phyloP scores from a whole-genome alignment of 768 basidiomycete species.

The Galerina sulciceps region DNA sequence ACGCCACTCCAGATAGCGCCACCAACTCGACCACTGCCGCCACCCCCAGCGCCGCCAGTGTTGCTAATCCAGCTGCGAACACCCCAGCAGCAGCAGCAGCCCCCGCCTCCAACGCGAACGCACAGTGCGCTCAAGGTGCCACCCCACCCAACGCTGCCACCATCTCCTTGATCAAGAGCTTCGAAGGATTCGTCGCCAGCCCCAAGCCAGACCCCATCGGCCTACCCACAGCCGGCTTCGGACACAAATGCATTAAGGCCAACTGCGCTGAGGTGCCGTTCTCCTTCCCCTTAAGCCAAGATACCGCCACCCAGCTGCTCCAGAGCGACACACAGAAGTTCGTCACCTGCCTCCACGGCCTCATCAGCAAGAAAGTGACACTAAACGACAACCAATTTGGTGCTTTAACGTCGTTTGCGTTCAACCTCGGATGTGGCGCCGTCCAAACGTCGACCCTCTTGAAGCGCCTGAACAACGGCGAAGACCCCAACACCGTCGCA shows the following conservation, averaged over 20 bases:
- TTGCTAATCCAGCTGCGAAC: not conserved
- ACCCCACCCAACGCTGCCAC: constrained; percentile 31
- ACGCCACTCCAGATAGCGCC: constrained; percentile 5
- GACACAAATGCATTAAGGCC: constrained; percentile 33
- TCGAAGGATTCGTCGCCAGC: constrained; percentile 38
- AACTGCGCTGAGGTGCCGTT: constrained; percentile 37
- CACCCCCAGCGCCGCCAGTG: constrained; percentile 6
- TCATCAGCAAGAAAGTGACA: constrained; percentile 29
- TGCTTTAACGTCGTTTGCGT: constrained; percentile 35
- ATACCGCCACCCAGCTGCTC: constrained; percentile 32
- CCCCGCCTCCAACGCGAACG: constrained; percentile 3
- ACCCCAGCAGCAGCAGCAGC: constrained; percentile 9
- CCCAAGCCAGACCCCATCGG: constrained; percentile 40
- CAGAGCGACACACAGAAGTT: constrained; percentile 30
- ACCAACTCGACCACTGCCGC: constrained; percentile 16
- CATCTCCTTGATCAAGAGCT: constrained; percentile 31
- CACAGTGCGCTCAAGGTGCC: constrained; percentile 11
- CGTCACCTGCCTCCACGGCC: constrained; percentile 31
- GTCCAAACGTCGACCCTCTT: constrained; percentile 33
- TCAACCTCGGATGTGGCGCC: constrained; percentile 36
- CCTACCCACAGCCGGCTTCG: constrained; percentile 40
- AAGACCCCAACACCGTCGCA: constrained; percentile 39
- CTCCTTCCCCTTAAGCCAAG: constrained; percentile 35
- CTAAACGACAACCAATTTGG: constrained; percentile 43
- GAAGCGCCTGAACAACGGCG: constrained; percentile 36